These are phyloP conservation scores for Solanum arcanum DNA, from an alignment of 257 asterid species.

Conservation along the genomic window DNA sequence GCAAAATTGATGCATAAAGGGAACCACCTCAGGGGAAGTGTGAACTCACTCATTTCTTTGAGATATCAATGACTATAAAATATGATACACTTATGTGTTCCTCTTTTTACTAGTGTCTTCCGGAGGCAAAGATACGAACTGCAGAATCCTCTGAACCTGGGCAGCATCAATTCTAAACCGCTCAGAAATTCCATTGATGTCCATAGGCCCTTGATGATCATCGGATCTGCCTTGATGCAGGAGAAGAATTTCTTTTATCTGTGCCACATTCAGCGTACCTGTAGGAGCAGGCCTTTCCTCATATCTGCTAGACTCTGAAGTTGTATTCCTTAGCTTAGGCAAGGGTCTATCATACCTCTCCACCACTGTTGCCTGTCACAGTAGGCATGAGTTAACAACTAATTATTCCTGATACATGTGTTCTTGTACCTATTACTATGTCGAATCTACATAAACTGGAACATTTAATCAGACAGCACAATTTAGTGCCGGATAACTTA, in stretches of 20 bases:
- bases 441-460: neutral
- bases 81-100: neutral
- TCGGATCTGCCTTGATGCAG: constrained; percentile 63
- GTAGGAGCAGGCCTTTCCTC: constrained; percentile 71
- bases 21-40: neutral
- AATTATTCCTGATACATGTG: neutral
- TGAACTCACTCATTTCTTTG: neutral
- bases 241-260: constrained; percentile 62
- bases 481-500: neutral
- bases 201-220: constrained; percentile 57
- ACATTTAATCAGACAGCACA: neutral
- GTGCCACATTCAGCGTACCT: constrained; percentile 65
- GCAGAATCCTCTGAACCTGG: constrained; percentile 59
- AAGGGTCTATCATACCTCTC: constrained; percentile 60
- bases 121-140: constrained; percentile 57
- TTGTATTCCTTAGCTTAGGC: constrained; percentile 75
- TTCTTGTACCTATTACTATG: neutral
- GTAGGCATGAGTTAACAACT: neutral
- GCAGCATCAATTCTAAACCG: constrained; percentile 44
- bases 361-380: constrained; percentile 63
- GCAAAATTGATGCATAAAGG: neutral
- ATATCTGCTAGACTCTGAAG: constrained; percentile 48
- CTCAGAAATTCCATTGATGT: constrained; percentile 41
- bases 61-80: neutral
- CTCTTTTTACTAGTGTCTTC: constrained; percentile 35